A percentile compares a stretch with the other conserved stretches of the same genome.
Conservation (phyloP, 805 yeast genomes). For the Saturnispora diversa region DNA sequence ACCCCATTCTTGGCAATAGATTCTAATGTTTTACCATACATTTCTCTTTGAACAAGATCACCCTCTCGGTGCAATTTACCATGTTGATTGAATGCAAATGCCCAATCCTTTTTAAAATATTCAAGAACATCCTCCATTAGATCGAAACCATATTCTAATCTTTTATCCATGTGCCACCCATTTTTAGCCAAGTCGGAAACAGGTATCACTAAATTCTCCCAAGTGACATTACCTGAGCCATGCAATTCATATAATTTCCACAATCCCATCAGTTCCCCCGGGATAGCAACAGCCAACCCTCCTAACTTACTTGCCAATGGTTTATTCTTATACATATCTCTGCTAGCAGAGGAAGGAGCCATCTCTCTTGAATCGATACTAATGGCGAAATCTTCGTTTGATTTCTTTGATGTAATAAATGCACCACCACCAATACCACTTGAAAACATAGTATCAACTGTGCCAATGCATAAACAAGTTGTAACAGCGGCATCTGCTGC, state of each 20-base stretch:
- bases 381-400: constrained; percentile 39
- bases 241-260: constrained; percentile 49
- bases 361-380: constrained; percentile 82
- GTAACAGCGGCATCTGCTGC: constrained; percentile 95
- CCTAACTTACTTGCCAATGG: constrained; percentile 56
- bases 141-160: constrained; percentile 37
- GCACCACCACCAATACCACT: constrained; percentile 97
- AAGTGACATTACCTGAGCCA: constrained; percentile 62
- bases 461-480: constrained; percentile 81
- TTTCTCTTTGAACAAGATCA: constrained; percentile 51
- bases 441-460: constrained; percentile 70
- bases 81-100: constrained; percentile 37
- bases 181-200: constrained; percentile 54
- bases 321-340: constrained; percentile 51
- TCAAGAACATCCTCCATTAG: constrained; percentile 30
- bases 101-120: constrained; percentile 42
- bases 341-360: constrained; percentile 61
- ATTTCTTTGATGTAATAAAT: constrained; percentile 44
- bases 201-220: constrained; percentile 71
- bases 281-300: constrained; percentile 82
- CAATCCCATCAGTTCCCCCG: constrained; percentile 89
- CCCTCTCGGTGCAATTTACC: constrained; percentile 39
- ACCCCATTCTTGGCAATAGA: constrained; percentile 71
- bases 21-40: constrained; percentile 58
- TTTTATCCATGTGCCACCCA: constrained; percentile 54